A percentile compares a stretch with the other conserved stretches of the same genome.
These are phyloP conservation scores for Rhodomyrtus psidioides DNA, from an alignment of 441 rosid genomes.

Conservation along the genomic window DNA sequence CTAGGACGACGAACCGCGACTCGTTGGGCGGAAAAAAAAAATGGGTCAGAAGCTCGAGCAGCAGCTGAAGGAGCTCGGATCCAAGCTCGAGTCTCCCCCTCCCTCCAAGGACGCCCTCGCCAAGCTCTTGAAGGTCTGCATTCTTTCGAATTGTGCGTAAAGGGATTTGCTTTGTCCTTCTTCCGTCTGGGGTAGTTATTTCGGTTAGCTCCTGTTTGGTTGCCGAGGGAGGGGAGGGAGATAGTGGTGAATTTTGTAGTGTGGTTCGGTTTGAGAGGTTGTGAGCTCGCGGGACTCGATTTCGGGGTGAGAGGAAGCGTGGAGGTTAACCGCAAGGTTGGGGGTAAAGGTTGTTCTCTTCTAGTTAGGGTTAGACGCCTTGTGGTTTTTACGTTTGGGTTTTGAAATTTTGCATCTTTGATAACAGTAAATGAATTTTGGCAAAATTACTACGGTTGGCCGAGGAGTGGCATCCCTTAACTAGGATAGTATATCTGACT, in stretches of 20 bases:
- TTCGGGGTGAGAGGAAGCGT: background rate
- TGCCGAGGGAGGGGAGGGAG: background rate
- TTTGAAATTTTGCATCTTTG: background rate
- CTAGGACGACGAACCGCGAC: background rate
- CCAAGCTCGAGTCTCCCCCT: conserved; percentile 77
- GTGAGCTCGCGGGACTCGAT: background rate
- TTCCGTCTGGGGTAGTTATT: background rate
- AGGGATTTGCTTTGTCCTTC: background rate
- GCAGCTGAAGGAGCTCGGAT: conserved; percentile 83
- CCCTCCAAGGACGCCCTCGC: conserved; percentile 69
- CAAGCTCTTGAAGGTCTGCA: conserved; percentile 78
- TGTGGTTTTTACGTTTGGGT: background rate
- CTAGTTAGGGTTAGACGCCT: background rate
- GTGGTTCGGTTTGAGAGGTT: background rate
- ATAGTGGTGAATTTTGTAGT: background rate
- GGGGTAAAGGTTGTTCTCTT: background rate
- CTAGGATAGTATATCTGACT: background rate
- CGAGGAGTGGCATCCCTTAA: background rate
- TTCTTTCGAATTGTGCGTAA: background rate
- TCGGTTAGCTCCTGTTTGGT: conserved; percentile 1
- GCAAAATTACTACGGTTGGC: background rate
- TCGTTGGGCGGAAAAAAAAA: background rate
- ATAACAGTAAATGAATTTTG: background rate
- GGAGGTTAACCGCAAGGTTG: background rate
- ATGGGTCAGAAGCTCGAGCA: conserved; percentile 68